Evolutionary conservation across 2,329 filamentous ascomycete genomes (phyloP).

Genomic region (Curvularia spicifera): DNA sequence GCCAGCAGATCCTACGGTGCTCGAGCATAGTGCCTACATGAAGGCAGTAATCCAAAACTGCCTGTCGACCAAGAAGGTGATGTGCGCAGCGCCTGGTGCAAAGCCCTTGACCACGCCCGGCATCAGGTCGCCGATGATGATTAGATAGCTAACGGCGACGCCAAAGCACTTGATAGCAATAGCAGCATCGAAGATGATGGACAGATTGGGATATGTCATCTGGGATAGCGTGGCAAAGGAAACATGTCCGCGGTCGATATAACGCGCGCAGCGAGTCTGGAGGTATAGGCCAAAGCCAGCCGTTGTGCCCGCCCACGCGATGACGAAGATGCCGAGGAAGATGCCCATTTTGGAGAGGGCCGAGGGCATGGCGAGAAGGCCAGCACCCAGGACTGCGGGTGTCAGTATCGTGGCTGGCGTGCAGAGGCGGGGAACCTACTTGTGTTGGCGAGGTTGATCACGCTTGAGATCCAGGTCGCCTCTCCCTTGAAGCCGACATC

Average conservation of each 20-base stretch:
- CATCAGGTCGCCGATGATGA: slow-evolving; percentile 99
- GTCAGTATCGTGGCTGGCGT: slow-evolving; percentile 20
- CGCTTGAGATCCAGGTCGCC: slow-evolving; percentile 87
- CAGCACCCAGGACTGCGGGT: slow-evolving; percentile 82
- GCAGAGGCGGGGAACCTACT: slow-evolving; percentile 63
- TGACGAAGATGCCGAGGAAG: slow-evolving; percentile 78
- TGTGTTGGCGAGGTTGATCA: slow-evolving; percentile 95
- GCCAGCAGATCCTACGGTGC: neutral
- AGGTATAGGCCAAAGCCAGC: slow-evolving; percentile 94
- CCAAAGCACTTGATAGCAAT: slow-evolving; percentile 99
- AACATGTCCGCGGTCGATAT: slow-evolving; percentile 84
- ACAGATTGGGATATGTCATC: slow-evolving; percentile 94
- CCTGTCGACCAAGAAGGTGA: slow-evolving; percentile 81
- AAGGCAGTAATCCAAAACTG: slow-evolving; percentile 99
- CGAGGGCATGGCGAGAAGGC: slow-evolving; percentile 93
- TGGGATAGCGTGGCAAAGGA: slow-evolving; percentile 98
- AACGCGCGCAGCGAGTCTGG: slow-evolving; percentile 89
- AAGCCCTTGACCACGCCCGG: slow-evolving; percentile 90
- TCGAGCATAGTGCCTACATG: slow-evolving; percentile 64
- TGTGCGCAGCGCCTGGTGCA: slow-evolving; percentile 64
- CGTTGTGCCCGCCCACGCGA: slow-evolving; percentile 88
- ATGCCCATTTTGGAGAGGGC: slow-evolving; percentile 97
- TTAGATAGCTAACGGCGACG: slow-evolving; percentile 95
- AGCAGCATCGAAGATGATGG: slow-evolving; percentile 91
- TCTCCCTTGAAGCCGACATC: slow-evolving; percentile 72